Evolutionary conservation across 2,329 filamentous ascomycete genomes (phyloP), one percentile per base, ranked within the genome.

Genomic region (Albophoma yamanashiensis): DNA sequence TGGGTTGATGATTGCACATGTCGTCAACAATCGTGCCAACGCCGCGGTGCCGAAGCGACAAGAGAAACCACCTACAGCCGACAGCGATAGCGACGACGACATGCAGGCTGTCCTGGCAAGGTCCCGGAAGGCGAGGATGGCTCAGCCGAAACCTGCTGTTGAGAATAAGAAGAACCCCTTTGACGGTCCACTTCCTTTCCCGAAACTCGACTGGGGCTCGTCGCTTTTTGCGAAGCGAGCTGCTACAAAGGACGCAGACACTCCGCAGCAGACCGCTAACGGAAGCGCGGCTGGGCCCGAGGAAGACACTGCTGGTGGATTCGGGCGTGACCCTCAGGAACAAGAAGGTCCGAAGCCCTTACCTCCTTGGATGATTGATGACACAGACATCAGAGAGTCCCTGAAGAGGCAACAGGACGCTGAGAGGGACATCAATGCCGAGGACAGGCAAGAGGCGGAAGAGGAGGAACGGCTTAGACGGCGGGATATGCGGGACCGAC

Each of bases 131-230:
- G 67, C 80, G 61, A 83, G 85, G 68, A 80, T 79, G 47, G 64
- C 71, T 3, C 69, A 71, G 50, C 71, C 71, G 22, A 75, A 72
- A 50, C 71, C 72, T 2, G 67, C 76, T 3, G 68, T 73, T n/a
- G 71, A 80, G 12, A 85, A 83, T 57, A 78, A 81, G 42, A 84
- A 82, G 64, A 84, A 85, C 65, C 79, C 84, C 0, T 85, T 96
- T 68, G 84, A 84, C 64, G 93, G 93, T 0, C 91, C 92, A 0
- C 74, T 99, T 6, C 94, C 94, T 0, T 99, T 99, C 68, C 92
- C 96, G 66, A 93, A 91, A 68, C 79, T 96, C 1, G 85, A 89
- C 53, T 86, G 82, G 79, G 86, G 83, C 58, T 87, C 83, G 2
- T 82, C 79, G 1, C 76, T 86, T 2, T 86, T 85, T 62, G 74